phyloP scores from a whole-genome alignment of 1,284 basidiomycete genomes.

The Ganoderma resinaceum region DNA sequence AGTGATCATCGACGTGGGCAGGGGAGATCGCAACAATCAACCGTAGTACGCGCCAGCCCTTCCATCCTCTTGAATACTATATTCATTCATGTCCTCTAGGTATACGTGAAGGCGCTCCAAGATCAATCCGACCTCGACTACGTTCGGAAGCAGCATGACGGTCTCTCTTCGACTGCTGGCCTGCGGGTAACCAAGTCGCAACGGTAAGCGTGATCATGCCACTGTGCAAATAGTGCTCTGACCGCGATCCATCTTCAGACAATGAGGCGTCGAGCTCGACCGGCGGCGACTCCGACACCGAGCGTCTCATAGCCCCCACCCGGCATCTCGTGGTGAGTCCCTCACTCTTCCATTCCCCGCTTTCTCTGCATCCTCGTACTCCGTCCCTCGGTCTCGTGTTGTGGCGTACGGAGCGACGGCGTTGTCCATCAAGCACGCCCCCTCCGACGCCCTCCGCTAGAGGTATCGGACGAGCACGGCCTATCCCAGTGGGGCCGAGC shows the following conservation, averaged over 20 bases:
- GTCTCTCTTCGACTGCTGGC: conserved; percentile 14
- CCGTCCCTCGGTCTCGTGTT: neutral
- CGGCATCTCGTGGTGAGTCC: conserved; percentile 42
- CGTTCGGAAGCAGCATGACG: conserved; percentile 46
- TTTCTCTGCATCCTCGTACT: neutral
- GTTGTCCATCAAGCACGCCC: neutral
- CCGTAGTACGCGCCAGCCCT: conserved; percentile 59
- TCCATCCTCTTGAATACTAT: conserved; percentile 58
- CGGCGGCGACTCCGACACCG: conserved; percentile 42
- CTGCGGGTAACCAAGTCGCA: neutral
- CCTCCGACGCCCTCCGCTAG: neutral
- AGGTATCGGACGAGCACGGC: no score
- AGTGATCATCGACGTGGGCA: conserved; percentile 68
- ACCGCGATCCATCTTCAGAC: conserved; percentile 22
- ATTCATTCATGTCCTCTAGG: conserved; percentile 51
- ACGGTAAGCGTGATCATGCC: neutral
- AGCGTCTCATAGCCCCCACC: conserved; percentile 42
- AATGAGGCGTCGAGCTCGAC: conserved; percentile 32
- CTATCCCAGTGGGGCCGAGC: no score
- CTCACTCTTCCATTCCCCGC: neutral
- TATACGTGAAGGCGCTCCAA: conserved; percentile 53
- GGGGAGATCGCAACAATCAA: conserved; percentile 56
- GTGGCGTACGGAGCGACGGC: neutral
- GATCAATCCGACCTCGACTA: conserved; percentile 52
- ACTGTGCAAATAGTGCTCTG: neutral